phyloP scores from a whole-genome alignment of 2,329 filamentous ascomycete genomes.

The Hypocrella siamensis region DNA sequence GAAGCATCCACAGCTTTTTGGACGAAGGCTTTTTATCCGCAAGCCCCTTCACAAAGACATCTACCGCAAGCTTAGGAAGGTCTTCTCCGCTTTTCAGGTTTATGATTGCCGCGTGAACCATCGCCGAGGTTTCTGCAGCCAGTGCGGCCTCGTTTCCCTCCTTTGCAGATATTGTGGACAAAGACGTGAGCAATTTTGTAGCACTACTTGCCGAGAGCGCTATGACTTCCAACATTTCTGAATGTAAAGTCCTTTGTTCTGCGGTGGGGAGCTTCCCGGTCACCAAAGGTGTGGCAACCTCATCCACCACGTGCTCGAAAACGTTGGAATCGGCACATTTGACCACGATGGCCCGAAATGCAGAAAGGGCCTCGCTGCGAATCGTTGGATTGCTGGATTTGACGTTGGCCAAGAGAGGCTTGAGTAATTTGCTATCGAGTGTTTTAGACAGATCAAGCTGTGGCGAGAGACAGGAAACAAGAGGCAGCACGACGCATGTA shows the following conservation, averaged over 20 bases:
- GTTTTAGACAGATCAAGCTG: constrained; percentile 64
- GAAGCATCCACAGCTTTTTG: constrained; percentile 67
- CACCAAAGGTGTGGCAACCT: constrained; percentile 67
- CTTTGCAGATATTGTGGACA: constrained; percentile 58
- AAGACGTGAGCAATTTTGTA: constrained; percentile 46
- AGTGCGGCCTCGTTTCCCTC: constrained; percentile 81
- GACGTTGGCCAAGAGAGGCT: constrained; percentile 75
- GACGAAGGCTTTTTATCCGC: constrained; percentile 69
- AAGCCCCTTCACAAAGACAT: constrained; percentile 66
- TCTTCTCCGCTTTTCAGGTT: constrained; percentile 44
- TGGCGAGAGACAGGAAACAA: constrained; percentile 54
- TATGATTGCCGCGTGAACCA: constrained; percentile 49
- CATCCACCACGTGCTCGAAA: constrained; percentile 56
- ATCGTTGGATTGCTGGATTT: constrained; percentile 78
- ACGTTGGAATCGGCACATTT: constrained; percentile 40
- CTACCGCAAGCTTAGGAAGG: constrained; percentile 49
- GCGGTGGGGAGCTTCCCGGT: constrained; percentile 68
- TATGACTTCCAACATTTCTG: constrained; percentile 60
- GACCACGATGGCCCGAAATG: constrained; percentile 55
- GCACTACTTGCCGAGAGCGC: constrained; percentile 46
- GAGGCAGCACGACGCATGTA: constrained; percentile 57
- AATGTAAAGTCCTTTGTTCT: constrained; percentile 72
- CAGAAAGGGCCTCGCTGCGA: constrained; percentile 57
- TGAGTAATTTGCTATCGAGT: constrained; percentile 58
- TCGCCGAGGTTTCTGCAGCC: constrained; percentile 54